phyloP scores from a whole-genome alignment of 306 rosid genomes.

The Senna siamea region DNA sequence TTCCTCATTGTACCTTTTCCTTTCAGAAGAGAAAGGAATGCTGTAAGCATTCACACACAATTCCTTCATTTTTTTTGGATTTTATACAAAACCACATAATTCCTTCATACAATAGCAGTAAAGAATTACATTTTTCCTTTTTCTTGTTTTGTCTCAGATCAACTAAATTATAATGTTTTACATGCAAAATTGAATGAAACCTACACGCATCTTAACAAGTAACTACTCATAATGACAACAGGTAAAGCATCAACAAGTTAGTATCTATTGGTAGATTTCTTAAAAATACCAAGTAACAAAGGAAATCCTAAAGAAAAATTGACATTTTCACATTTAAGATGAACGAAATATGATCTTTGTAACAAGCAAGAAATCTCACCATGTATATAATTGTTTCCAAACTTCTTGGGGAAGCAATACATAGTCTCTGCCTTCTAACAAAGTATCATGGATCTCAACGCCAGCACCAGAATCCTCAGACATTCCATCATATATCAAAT shows the following conservation, averaged over 20 bases:
- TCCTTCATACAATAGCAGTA: background rate
- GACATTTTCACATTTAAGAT: constrained; percentile 26
- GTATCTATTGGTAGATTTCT: constrained; percentile 20
- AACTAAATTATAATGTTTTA: constrained; percentile 1
- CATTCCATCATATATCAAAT: constrained; percentile 68
- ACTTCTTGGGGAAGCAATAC: constrained; percentile 91
- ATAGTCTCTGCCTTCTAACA: constrained; percentile 95
- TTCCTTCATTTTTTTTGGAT: background rate
- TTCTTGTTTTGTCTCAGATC: background rate
- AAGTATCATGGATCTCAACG: constrained; percentile 75
- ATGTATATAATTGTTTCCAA: constrained; percentile 79
- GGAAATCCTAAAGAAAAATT: constrained; percentile 16
- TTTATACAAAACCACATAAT: background rate
- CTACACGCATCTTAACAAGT: constrained; percentile 6
- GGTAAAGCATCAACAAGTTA: constrained; percentile 20
- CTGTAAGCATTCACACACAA: background rate
- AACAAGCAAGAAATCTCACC: constrained; percentile 53
- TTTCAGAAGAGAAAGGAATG: background rate
- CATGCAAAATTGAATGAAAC: background rate
- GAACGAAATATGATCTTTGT: constrained; percentile 31
- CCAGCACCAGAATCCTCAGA: constrained; percentile 62
- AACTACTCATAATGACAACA: background rate
- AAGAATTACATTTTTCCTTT: background rate
- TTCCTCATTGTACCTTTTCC: background rate
- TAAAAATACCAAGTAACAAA: constrained; percentile 24